phyloP scores from a whole-genome alignment of 768 basidiomycete species.

The Phaeolepiota aurea region DNA sequence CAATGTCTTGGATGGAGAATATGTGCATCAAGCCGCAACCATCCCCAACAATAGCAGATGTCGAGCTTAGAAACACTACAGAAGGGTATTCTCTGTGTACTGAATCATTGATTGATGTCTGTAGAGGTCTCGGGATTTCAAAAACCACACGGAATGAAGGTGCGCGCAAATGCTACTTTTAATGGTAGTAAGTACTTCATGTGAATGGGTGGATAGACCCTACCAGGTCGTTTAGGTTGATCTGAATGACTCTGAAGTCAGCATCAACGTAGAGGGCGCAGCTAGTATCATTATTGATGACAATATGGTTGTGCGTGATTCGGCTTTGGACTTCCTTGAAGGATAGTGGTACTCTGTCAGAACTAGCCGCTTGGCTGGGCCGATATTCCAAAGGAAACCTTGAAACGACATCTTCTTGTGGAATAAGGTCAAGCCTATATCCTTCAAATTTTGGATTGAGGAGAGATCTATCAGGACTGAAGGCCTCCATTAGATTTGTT shows the following conservation, averaged over 20 bases:
- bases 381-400: constrained; percentile 44
- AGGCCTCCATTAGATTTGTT: constrained; percentile 30
- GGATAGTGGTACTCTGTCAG: constrained; percentile 53
- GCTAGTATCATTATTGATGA: constrained; percentile 33
- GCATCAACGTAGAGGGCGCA: constrained; percentile 64
- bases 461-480: constrained; percentile 41
- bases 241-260: constrained; percentile 47
- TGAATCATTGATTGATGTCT: constrained; percentile 25
- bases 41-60: constrained; percentile 52
- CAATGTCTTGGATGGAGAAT: constrained; percentile 33
- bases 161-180: constrained; percentile 39
- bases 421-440: constrained; percentile 62
- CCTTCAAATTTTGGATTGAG: constrained; percentile 82
- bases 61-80: constrained; percentile 42
- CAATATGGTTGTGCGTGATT: constrained; percentile 78
- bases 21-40: constrained; percentile 64
- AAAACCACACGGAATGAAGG: constrained; percentile 51
- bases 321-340: constrained; percentile 81
- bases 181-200: constrained; percentile 3
- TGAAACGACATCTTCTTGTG: constrained; percentile 45
- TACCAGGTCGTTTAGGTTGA: too few relatives aligned
- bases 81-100: constrained; percentile 72
- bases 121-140: constrained; percentile 50
- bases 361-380: constrained; percentile 53
- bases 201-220: too few relatives aligned